Evolutionary conservation across 2,329 filamentous ascomycete genomes (phyloP).

Genomic region (Arthrobotrys conoides): DNA sequence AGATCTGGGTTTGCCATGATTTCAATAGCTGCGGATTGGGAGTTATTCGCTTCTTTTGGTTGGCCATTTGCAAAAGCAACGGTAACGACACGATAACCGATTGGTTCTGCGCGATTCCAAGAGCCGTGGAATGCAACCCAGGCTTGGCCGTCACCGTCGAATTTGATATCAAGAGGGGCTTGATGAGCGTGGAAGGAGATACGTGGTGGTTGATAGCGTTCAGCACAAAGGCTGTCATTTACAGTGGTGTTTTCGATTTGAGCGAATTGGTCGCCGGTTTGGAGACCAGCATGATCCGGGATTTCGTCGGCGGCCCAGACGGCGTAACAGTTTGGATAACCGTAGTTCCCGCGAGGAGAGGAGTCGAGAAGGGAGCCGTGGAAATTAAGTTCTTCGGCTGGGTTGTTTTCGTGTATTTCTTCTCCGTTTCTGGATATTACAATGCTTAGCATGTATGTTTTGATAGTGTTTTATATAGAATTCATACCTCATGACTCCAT

Average conservation of each 20-base stretch:
- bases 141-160: conserved; percentile 72
- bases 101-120: conserved; percentile 70
- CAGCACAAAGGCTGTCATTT: conserved; percentile 69
- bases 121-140: conserved; percentile 82
- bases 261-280: conserved; percentile 71
- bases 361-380: conserved; percentile 75
- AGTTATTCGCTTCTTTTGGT: conserved; percentile 34
- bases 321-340: conserved; percentile 79
- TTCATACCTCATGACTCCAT: conserved; percentile 72
- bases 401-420: conserved; percentile 78
- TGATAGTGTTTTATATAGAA: neutral
- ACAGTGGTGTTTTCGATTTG: conserved; percentile 66
- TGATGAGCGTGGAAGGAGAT: conserved; percentile 77
- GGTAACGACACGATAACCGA: conserved; percentile 67
- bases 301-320: conserved; percentile 73
- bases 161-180: conserved; percentile 80
- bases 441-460: neutral
- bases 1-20: conserved; percentile 61
- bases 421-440: conserved; percentile 66
- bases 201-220: conserved; percentile 68
- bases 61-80: conserved; percentile 65
- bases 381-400: conserved; percentile 80
- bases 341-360: conserved; percentile 68
- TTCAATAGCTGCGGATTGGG: conserved; percentile 63
- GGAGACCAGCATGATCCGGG: conserved; percentile 68